phyloP scores from a whole-genome alignment of 345 rosid genomes.

The Linum tenue region DNA sequence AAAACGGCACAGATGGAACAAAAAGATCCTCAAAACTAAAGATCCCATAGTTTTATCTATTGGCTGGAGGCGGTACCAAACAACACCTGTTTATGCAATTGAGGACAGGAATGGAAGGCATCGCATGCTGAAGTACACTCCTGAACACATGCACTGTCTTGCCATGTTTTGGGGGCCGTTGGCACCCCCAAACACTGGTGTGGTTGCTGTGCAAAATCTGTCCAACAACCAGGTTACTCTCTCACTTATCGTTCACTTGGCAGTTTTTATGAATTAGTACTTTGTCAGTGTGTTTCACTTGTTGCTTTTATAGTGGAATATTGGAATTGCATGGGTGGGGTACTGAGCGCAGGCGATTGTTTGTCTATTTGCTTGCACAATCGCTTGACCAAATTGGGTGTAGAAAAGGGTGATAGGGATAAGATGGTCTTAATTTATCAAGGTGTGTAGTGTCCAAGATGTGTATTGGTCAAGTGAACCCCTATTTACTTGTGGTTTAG shows the following conservation, averaged over 20 bases:
- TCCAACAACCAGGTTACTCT: conserved; percentile 66
- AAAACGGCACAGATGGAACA: conserved; percentile 91
- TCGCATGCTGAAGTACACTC: conserved; percentile 94
- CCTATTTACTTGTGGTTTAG: no score
- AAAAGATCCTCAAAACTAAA: conserved; percentile 72
- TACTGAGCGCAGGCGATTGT: no score
- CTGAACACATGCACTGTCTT: conserved; percentile 92
- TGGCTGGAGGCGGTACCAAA: conserved; percentile 96
- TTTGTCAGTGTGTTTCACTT: not conserved
- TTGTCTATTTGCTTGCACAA: no score
- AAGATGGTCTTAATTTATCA: no score
- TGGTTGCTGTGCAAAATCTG: conserved; percentile 74
- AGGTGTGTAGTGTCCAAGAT: no score
- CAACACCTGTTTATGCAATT: conserved; percentile 71
- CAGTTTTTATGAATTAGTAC: no score
- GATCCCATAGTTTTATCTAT: conserved; percentile 85
- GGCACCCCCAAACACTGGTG: conserved; percentile 85
- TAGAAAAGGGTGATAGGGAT: no score
- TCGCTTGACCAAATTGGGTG: no score
- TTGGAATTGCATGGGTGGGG: no score
- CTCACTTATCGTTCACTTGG: conserved; percentile 3
- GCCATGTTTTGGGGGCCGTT: conserved; percentile 98
- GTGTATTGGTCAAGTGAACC: no score
- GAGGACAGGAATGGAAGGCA: conserved; percentile 83
- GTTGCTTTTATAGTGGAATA: not conserved